Conservation (phyloP, 169 alveolate species). For the Plasmodium yoelii region DNA sequence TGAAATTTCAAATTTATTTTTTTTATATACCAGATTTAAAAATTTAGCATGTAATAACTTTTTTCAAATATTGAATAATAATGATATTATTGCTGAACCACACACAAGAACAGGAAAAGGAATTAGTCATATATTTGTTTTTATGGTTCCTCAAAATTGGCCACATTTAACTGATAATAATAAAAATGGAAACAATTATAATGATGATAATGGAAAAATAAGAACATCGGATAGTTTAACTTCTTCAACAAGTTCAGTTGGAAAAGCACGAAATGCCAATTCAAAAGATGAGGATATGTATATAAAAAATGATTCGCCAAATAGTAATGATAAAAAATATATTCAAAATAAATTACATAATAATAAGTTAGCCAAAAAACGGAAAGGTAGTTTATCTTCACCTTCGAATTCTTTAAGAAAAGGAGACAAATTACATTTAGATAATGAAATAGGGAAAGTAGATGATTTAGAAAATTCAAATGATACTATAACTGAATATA, state of each 20-base stretch:
- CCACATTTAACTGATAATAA: constrained; percentile 40
- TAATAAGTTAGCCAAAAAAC: constrained; percentile 26
- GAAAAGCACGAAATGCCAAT: constrained; percentile 28
- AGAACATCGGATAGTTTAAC: constrained; percentile 11
- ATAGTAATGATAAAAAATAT: constrained; percentile 11
- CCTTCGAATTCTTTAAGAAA: constrained; percentile 6
- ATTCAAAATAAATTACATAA: constrained; percentile 12
- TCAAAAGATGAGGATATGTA: constrained; percentile 49
- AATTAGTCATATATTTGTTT: constrained; percentile 57
- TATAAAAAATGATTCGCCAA: constrained; percentile 9
- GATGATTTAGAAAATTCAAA: constrained; percentile 28
- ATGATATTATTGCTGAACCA: constrained; percentile 50
- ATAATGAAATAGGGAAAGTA: constrained; percentile 27
- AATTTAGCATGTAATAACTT: constrained; percentile 61
- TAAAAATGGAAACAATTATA: no score
- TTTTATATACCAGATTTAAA: constrained; percentile 45
- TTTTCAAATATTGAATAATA: constrained; percentile 40
- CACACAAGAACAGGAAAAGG: constrained; percentile 69
- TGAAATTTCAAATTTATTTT: constrained; percentile 29
- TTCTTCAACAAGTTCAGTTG: constrained; percentile 33
- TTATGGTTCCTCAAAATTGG: constrained; percentile 24
- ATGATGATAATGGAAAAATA: neutral
- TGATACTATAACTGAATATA: constrained; percentile 3
- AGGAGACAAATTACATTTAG: constrained; percentile 27
- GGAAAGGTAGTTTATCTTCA: constrained; percentile 23